Conservation (phyloP, 495 filamentous ascomycete species). For the Pyronema domesticum region DNA sequence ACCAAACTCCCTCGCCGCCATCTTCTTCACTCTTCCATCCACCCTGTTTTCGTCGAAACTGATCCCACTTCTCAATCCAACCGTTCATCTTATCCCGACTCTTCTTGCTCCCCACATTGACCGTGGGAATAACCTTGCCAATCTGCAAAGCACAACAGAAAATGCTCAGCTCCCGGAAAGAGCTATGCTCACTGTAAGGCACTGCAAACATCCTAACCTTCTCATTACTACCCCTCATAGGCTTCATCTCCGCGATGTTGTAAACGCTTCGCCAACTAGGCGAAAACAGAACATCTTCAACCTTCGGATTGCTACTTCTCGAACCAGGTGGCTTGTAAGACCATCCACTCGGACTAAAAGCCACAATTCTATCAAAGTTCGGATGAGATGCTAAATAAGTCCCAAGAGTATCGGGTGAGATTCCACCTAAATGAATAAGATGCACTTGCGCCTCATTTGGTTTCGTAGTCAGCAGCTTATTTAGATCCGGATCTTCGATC, state of each 20-base stretch:
- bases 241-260: conserved; percentile 43
- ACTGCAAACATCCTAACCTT: conserved; percentile 62
- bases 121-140: conserved; percentile 78
- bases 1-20: conserved; percentile 5
- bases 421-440: conserved; percentile 89
- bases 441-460: conserved; percentile 83
- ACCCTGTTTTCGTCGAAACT: conserved; percentile 67
- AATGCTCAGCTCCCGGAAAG: conserved; percentile 81
- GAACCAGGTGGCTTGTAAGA: conserved; percentile 58
- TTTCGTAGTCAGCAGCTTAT: conserved; percentile 54
- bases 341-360: conserved; percentile 84
- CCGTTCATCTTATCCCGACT: conserved; percentile 65
- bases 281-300: conserved; percentile 52
- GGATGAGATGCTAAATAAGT: conserved; percentile 69
- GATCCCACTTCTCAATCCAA: conserved; percentile 78
- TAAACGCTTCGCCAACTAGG: conserved; percentile 57
- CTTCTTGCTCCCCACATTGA: conserved; percentile 54
- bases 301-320: conserved; percentile 42
- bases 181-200: conserved; percentile 88
- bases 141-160: conserved; percentile 78
- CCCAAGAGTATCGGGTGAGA: conserved; percentile 66
- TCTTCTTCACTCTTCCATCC: conserved; percentile 37
- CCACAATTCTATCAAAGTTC: conserved; percentile 71
- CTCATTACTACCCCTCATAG: conserved; percentile 57
- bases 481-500: conserved; percentile 71